Base-by-base conservation (phyloP, 2,329 filamentous ascomycete genomes). In the Tympanopsis confertula region DNA sequence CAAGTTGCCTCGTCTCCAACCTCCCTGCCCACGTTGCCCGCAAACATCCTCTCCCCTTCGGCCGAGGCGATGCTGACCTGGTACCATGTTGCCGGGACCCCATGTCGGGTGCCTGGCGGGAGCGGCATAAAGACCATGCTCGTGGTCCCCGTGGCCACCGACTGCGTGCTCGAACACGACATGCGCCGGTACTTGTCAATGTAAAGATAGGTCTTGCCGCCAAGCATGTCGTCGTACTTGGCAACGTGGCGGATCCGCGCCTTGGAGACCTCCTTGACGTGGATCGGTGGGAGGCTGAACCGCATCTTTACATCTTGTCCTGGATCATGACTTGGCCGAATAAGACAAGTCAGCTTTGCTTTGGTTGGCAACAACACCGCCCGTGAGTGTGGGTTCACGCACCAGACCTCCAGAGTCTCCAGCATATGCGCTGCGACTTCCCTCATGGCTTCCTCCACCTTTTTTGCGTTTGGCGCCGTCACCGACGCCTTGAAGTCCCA, bases 401-500 rank as follows among this genome's bases (percentile, higher is more conserved):
- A 48, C 47, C 35, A 36, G 5, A 55, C 43, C 5, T 43, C 40
- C 26, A 57, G 38, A 3, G 44, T 47, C 3, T 42, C 36, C 18
- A 52, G n/a, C 19, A 58, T 35, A n/a, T 35, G 35, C 3, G 37
- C 42, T 5, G 52, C 50, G 41, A 55, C 54, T 2, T 35, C 33
- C 4, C 46, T 48, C 29, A 47, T 52, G 10, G 24, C 28, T 1
- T 20, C 15, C 33, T 53, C 45, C 5, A 48, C 15, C n/a, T 43
- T 35, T 2, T 46, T 38, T 0, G 38, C 43, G 4, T 45, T 30
- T 32, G 38, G 43, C 38, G 50, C 45, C 3, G 42, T 36, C n/a
- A 50, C 36, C 5, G 43, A 35, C 5, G 54, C 40, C n/a, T 45
- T 47, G 5, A 51, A 38, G 36, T 58, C 55, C 55, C 53, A 58